A percentile compares a stretch with the other conserved stretches of the same genome.
These are phyloP conservation scores for Sanghuangporus weigelae DNA, from an alignment of 1,284 basidiomycete genomes.

Conservation along the genomic window DNA sequence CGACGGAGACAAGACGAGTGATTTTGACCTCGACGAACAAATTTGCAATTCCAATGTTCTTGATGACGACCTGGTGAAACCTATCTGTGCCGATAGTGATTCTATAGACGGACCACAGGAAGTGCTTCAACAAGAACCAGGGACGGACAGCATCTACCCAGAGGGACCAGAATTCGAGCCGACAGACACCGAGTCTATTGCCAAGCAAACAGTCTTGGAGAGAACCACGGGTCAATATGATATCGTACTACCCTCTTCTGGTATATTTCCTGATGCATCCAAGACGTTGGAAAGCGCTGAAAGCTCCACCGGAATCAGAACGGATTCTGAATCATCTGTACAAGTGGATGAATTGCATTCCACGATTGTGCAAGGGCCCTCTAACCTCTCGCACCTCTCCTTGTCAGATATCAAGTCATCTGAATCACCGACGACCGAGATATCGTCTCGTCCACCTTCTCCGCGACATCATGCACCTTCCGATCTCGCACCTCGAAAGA, in stretches of 20 bases:
- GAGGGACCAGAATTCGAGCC: background rate
- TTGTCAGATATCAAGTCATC: background rate
- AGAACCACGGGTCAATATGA: background rate
- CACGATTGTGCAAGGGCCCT: background rate
- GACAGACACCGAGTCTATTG: background rate
- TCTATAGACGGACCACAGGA: background rate
- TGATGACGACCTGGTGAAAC: background rate
- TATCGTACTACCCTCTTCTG: background rate
- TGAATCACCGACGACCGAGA: background rate
- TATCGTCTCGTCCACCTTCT: background rate
- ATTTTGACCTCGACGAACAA: constrained; percentile 4
- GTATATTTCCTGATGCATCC: background rate
- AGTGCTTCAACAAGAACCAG: background rate
- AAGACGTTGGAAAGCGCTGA: background rate
- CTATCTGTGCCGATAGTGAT: constrained; percentile 23
- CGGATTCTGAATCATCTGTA: background rate
- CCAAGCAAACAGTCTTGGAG: background rate
- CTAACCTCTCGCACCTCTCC: background rate
- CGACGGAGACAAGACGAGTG: constrained; percentile 21
- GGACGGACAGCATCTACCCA: background rate
- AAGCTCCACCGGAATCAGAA: background rate
- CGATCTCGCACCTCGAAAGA: background rate
- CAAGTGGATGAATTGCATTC: background rate
- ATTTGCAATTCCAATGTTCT: background rate
- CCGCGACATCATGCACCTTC: background rate